These are phyloP conservation scores for Emiliania huxleyi DNA, from an alignment of 78 protist species.

Conservation along the genomic window DNA sequence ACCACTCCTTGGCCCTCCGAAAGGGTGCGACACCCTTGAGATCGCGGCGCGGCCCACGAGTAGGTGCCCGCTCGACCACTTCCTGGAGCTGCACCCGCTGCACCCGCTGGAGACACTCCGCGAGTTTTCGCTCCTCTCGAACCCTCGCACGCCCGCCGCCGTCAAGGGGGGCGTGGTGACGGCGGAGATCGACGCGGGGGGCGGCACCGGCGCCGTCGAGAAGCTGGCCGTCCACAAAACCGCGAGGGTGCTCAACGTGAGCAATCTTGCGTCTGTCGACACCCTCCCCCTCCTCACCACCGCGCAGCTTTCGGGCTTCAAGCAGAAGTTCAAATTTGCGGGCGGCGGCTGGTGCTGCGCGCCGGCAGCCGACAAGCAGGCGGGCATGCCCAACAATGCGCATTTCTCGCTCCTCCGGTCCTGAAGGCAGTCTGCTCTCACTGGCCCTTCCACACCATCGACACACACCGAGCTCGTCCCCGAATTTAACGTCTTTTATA, in stretches of 20 bases:
- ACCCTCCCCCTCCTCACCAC: not conserved
- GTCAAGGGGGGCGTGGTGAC: not conserved
- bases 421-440: too few relatives aligned
- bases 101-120: not conserved
- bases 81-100: not conserved
- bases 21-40: too few relatives aligned
- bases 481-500: too few relatives aligned
- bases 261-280: not conserved
- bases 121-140: not conserved
- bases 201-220: too few relatives aligned
- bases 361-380: not conserved
- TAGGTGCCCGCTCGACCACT: slow-evolving; percentile 24
- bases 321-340: not conserved
- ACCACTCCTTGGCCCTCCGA: too few relatives aligned
- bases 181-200: not conserved
- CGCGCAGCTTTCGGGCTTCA: not conserved
- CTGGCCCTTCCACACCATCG: too few relatives aligned
- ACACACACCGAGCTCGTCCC: too few relatives aligned
- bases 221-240: not conserved
- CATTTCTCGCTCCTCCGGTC: too few relatives aligned
- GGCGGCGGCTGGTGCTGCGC: not conserved
- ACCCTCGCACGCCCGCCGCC: not conserved
- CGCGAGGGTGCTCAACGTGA: not conserved
- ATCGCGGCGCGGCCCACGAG: too few relatives aligned
- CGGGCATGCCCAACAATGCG: not conserved